Conservation (phyloP, 148 eudicot genomes). For the Bassia scoparia region DNA sequence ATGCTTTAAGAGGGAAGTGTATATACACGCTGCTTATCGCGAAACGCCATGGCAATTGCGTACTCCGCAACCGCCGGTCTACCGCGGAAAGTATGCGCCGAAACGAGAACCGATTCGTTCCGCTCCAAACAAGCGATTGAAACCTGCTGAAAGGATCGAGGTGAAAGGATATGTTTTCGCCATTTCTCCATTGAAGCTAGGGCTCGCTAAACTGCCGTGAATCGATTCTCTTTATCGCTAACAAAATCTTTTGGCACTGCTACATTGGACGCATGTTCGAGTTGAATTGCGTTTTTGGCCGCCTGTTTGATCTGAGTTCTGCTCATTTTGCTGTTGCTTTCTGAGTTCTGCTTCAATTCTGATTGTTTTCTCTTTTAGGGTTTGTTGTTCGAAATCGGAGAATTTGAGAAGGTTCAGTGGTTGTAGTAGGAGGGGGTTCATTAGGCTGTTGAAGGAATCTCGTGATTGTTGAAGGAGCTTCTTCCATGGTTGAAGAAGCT, state of each 20-base stretch:
- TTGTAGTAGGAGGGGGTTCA: neutral
- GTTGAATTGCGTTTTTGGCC: constrained; percentile 39
- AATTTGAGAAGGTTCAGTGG: neutral
- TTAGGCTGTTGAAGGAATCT: no score
- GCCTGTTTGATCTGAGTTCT: constrained; percentile 5
- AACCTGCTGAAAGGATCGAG: constrained; percentile 81
- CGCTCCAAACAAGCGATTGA: constrained; percentile 90
- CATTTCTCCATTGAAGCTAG: constrained; percentile 46
- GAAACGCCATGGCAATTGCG: constrained; percentile 88
- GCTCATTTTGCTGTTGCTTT: neutral
- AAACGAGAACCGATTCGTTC: constrained; percentile 76
- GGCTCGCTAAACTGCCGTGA: constrained; percentile 70
- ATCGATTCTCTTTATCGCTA: constrained; percentile 37
- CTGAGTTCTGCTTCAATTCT: constrained; percentile 18
- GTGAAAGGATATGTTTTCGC: constrained; percentile 71
- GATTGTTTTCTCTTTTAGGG: constrained; percentile 42
- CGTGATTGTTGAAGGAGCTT: neutral
- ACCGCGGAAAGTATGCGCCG: constrained; percentile 94
- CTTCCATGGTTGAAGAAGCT: neutral
- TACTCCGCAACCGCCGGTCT: constrained; percentile 98
- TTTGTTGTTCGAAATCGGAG: neutral
- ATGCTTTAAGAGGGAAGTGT: constrained; percentile 91
- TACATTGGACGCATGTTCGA: constrained; percentile 84
- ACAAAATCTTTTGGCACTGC: constrained; percentile 65
- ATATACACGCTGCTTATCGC: constrained; percentile 85